Conservation (phyloP, 2,329 filamentous ascomycete genomes). For the Dactylellina drechsleri region DNA sequence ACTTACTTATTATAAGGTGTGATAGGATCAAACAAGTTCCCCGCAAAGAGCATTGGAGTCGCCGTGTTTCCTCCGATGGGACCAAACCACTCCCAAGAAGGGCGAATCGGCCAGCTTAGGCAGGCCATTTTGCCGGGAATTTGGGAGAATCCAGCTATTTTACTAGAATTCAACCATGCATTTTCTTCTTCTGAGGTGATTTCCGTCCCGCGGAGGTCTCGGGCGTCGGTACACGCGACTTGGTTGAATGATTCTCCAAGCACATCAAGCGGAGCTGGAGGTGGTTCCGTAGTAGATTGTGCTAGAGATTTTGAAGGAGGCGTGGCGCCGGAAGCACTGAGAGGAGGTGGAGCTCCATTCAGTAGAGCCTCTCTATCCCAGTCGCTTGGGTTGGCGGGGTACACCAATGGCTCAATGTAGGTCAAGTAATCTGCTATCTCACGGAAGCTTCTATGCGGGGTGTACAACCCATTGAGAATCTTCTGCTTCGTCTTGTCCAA, state of each 20-base stretch:
- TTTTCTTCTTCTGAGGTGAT: conserved; percentile 15
- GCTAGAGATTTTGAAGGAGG: neutral
- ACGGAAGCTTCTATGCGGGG: conserved; percentile 12
- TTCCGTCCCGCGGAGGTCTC: conserved; percentile 23
- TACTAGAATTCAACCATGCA: conserved; percentile 28
- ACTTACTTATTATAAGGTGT: conserved; percentile 51
- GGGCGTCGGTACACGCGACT: conserved; percentile 34
- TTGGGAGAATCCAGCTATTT: conserved; percentile 14
- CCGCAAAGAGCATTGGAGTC: conserved; percentile 41
- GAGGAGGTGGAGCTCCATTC: neutral
- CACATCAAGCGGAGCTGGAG: neutral
- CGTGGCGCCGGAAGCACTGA: neutral
- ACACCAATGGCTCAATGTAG: conserved; percentile 1
- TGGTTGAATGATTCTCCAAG: conserved; percentile 21
- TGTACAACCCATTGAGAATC: conserved; percentile 17
- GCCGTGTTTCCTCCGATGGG: conserved; percentile 35
- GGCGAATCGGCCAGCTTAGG: conserved; percentile 32
- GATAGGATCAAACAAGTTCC: conserved; percentile 35
- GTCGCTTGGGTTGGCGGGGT: conserved; percentile 2
- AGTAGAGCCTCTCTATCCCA: conserved; percentile 21
- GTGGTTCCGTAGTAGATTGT: neutral
- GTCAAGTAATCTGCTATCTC: conserved; percentile 28
- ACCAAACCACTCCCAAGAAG: conserved; percentile 47
- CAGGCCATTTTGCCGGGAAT: conserved; percentile 11
- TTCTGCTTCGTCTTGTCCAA: conserved; percentile 7